Percentiles rank a stretch among this genome's conserved stretches.
Evolutionary conservation across 2,329 filamentous ascomycete genomes (phyloP).

Genomic region (Diatrype stigma): DNA sequence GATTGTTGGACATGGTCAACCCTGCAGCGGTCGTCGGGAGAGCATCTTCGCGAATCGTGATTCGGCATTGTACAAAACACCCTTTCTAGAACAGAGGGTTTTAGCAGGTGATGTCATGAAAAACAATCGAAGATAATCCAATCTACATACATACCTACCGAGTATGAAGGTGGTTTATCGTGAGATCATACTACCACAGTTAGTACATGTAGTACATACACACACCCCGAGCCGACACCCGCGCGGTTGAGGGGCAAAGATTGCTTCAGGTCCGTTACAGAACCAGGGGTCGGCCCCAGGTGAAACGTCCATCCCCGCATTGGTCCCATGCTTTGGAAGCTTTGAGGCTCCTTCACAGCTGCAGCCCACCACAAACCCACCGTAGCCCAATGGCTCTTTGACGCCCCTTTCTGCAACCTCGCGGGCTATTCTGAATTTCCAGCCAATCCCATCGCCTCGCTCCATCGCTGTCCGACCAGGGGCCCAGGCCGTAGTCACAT

Average conservation of each 20-base stretch:
- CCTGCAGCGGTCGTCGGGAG: no score
- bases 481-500: constrained; percentile 6
- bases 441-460: constrained; percentile 15
- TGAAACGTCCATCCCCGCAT: constrained; percentile 2
- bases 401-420: constrained; percentile 9
- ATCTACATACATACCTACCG: no score
- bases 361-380: constrained; percentile 2
- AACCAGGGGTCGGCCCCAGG: constrained; percentile 17
- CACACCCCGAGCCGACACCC: neutral
- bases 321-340: constrained; percentile 15
- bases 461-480: constrained; percentile 16
- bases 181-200: no score
- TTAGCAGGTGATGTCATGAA: no score
- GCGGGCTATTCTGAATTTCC: no score
- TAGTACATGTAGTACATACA: neutral
- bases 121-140: no score
- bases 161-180: no score
- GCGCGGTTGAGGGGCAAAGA: constrained; percentile 14
- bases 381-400: neutral
- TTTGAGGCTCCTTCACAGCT: constrained; percentile 13
- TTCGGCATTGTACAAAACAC: no score
- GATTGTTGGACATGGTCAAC: no score
- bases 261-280: constrained; percentile 27
- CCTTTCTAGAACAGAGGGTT: no score
- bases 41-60: no score